These are phyloP conservation scores for Schwanniomyces sp. DNA, from an alignment of 805 yeast genomes.

Conservation along the genomic window DNA sequence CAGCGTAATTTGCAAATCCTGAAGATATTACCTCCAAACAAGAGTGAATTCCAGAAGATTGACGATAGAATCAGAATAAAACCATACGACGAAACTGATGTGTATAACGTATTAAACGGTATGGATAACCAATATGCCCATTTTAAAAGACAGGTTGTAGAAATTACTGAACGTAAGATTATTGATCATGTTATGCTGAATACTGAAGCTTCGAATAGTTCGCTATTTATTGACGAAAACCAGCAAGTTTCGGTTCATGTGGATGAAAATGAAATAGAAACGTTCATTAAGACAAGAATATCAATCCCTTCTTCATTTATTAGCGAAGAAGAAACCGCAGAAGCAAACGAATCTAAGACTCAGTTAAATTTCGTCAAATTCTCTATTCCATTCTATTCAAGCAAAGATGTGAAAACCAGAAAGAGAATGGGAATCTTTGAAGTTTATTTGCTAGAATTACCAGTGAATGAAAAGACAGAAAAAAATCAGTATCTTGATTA, in stretches of 20 bases:
- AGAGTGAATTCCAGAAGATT: constrained; percentile 2
- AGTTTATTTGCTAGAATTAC: constrained; percentile 26
- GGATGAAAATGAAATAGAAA: constrained; percentile 20
- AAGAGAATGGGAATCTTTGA: constrained; percentile 32
- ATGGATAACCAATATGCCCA: constrained; percentile 39
- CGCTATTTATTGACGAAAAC: constrained; percentile 27
- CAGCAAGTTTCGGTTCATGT: constrained; percentile 31
- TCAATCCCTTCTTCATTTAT: constrained; percentile 6
- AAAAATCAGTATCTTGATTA: constrained; percentile 11
- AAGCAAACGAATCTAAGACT: background rate
- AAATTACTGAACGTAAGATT: constrained; percentile 22
- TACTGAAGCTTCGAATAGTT: background rate
- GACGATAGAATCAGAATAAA: constrained; percentile 16
- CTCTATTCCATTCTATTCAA: constrained; percentile 29
- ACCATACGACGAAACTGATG: constrained; percentile 32
- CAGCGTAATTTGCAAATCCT: constrained; percentile 12
- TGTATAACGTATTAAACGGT: constrained; percentile 30
- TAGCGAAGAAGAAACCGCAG: constrained; percentile 6
- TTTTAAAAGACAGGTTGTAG: constrained; percentile 27
- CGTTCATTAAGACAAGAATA: constrained; percentile 20
- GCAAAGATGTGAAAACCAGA: constrained; percentile 15
- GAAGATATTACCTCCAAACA: constrained; percentile 10
- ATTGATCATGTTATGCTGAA: constrained; percentile 23
- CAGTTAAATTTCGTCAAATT: constrained; percentile 28
- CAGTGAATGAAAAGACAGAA: constrained; percentile 5